These are phyloP conservation scores for Quercus robur DNA, from an alignment of 306 rosid genomes.

Conservation along the genomic window DNA sequence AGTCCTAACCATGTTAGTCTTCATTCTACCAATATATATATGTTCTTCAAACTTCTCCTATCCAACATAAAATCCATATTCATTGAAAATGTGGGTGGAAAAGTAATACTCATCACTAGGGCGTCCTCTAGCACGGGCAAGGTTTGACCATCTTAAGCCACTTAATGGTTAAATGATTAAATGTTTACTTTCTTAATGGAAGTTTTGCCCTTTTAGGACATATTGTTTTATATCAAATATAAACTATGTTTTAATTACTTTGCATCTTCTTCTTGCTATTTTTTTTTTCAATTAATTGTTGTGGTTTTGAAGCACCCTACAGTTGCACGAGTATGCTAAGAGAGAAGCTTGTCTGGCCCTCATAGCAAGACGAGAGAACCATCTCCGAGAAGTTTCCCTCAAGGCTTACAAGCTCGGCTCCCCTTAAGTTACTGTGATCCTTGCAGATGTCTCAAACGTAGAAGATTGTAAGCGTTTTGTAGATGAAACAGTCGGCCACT, in stretches of 20 bases:
- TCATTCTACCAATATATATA: slow-evolving; percentile 25
- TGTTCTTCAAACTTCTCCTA: slow-evolving; percentile 29
- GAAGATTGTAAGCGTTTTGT: slow-evolving; percentile 38
- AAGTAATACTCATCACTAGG: slow-evolving; percentile 57
- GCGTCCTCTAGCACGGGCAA: slow-evolving; percentile 62
- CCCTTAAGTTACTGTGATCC: slow-evolving; percentile 35
- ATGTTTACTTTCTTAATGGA: no score
- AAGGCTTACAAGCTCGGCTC: slow-evolving; percentile 31
- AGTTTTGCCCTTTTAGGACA: not conserved
- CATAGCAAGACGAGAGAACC: slow-evolving; percentile 44
- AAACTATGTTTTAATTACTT: not conserved
- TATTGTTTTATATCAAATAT: no score
- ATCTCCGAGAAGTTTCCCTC: slow-evolving; percentile 30
- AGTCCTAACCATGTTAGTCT: slow-evolving; percentile 5
- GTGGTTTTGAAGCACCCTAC: slow-evolving; percentile 36
- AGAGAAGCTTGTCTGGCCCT: slow-evolving; percentile 52
- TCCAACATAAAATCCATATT: slow-evolving; percentile 4
- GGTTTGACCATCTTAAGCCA: slow-evolving; percentile 24
- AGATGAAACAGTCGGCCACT: slow-evolving; percentile 36
- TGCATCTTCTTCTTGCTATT: no score
- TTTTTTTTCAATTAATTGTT: not conserved
- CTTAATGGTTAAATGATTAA: not conserved
- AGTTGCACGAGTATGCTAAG: slow-evolving; percentile 31
- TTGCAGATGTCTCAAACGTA: slow-evolving; percentile 40
- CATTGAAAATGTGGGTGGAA: slow-evolving; percentile 48